Percentiles rank a stretch among this genome's conserved stretches.
Conservation (phyloP, 345 rosid species). For the Salix brachista region DNA sequence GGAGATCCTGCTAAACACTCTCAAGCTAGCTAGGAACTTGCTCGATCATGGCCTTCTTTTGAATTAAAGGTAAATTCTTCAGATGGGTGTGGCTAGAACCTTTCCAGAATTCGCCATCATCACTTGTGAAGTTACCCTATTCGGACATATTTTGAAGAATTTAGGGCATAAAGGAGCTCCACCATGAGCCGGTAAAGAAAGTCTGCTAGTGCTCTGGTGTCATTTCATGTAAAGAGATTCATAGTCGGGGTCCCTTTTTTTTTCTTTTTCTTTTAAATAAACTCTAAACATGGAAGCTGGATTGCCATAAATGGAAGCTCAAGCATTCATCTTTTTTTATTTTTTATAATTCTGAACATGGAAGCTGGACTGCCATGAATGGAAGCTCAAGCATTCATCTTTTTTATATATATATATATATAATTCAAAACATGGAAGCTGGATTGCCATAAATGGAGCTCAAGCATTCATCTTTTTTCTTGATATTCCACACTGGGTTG, state of each 20-base stretch:
- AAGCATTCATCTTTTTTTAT: constrained; percentile 9
- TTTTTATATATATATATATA: background rate
- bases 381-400: too few relatives aligned
- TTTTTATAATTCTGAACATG: too few relatives aligned
- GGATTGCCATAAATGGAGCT: too few relatives aligned
- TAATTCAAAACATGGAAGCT: too few relatives aligned
- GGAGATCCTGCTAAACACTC: constrained; percentile 24
- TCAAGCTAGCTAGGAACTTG: constrained; percentile 12
- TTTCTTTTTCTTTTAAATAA: too few relatives aligned
- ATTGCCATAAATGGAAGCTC: constrained; percentile 21
- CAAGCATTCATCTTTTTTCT: too few relatives aligned
- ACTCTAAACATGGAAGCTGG: constrained; percentile 13
- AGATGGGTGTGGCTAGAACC: constrained; percentile 18
- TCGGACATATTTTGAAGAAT: background rate
- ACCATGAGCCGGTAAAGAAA: constrained; percentile 12
- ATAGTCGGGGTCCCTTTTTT: background rate
- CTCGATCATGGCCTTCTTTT: constrained; percentile 21
- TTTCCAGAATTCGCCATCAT: constrained; percentile 18
- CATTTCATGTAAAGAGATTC: constrained; percentile 31
- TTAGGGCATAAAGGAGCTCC: constrained; percentile 33
- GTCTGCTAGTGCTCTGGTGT: constrained; percentile 24
- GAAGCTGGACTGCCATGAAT: too few relatives aligned
- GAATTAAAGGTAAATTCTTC: constrained; percentile 16
- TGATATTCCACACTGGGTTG: too few relatives aligned
- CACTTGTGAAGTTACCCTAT: background rate